Base-by-base conservation (phyloP, 2,329 filamentous ascomycete genomes). In the Colletotrichum chlorophyti region DNA sequence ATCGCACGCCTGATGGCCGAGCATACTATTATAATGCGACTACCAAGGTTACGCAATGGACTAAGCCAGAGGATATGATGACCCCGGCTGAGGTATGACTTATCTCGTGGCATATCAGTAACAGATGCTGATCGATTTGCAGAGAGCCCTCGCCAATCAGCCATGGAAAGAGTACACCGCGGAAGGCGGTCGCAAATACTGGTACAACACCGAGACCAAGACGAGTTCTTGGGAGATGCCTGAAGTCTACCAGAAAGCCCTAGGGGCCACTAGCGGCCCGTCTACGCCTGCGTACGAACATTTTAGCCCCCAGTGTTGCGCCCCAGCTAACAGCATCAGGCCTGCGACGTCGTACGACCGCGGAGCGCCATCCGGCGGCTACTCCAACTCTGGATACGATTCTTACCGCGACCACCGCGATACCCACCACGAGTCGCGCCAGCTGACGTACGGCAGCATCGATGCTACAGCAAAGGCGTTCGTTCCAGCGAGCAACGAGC, bases 151-250 rank as follows among this genome's bases (percentile, higher is more conserved):
- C 43, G 83, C 89, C 47, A 88, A 89, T 66, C 91, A 95, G 66
- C 91, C 91, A 63, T 99, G 93, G 93, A 95, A 94, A 69, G 92
- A 97, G 74, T 95, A 96, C 70, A 92, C 89, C 23, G 88, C 91
- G 19, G 87, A 93, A 62, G 91, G 91, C 63, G 95, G 94, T 42
- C 87, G 89, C 67, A 91, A 94, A 71, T 99, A 99, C 76, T 99
- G 93, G 91, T 94, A 93, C 74, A 95, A 99, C 74, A 91, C 88
- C 29, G 90, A 96, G 74, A 93, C 91, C 40, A 93, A 94, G 75
- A 85, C 93, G 77, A 98, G 93, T 72, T 92, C 91, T 27, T 99
- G 95, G 95, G 90, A 93, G 69, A 93, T 97, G 83, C 95, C 95
- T 53, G 90, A 92, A 53, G 86, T 79, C 62, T 93, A 93, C 76